phyloP scores from a whole-genome alignment of 1,284 basidiomycete genomes.

The Ganoderma meredithae region DNA sequence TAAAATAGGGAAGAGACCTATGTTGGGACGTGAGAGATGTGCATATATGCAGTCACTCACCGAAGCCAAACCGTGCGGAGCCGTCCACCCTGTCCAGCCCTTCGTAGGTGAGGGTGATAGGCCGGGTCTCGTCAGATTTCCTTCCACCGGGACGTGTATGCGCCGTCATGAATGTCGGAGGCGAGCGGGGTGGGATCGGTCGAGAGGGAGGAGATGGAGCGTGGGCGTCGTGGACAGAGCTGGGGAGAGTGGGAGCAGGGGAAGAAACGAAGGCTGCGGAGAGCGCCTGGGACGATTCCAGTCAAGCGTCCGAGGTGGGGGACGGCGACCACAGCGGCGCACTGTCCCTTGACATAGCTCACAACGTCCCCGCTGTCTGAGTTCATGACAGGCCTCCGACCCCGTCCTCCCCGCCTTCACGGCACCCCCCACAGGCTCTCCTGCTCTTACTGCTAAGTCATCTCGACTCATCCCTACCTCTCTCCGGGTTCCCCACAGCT shows the following conservation, averaged over 20 bases:
- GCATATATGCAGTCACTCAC: conserved; percentile 41
- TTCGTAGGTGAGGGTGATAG: conserved; percentile 47
- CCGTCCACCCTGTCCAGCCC: conserved; percentile 67
- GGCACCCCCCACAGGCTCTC: conserved; percentile 11
- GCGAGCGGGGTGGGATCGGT: background rate
- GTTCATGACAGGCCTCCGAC: conserved; percentile 8
- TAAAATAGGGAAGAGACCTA: conserved; percentile 30
- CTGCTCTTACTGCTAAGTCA: background rate
- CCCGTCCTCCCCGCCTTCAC: conserved; percentile 12
- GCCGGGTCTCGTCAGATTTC: conserved; percentile 37
- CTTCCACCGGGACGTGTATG: conserved; percentile 41
- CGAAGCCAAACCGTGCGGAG: conserved; percentile 71
- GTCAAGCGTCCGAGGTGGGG: conserved; percentile 1
- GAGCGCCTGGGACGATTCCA: background rate
- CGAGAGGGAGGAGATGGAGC: background rate
- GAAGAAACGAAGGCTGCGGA: background rate
- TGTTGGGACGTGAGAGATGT: background rate
- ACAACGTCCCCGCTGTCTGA: background rate
- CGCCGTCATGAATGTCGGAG: background rate
- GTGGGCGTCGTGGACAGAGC: conserved; percentile 4
- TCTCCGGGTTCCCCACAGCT: background rate
- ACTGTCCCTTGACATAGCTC: background rate
- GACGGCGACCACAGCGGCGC: background rate
- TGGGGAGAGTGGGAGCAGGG: background rate
- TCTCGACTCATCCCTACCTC: background rate